These are phyloP conservation scores for Mycena sanguinolenta DNA, from an alignment of 768 basidiomycete genomes.

Conservation along the genomic window DNA sequence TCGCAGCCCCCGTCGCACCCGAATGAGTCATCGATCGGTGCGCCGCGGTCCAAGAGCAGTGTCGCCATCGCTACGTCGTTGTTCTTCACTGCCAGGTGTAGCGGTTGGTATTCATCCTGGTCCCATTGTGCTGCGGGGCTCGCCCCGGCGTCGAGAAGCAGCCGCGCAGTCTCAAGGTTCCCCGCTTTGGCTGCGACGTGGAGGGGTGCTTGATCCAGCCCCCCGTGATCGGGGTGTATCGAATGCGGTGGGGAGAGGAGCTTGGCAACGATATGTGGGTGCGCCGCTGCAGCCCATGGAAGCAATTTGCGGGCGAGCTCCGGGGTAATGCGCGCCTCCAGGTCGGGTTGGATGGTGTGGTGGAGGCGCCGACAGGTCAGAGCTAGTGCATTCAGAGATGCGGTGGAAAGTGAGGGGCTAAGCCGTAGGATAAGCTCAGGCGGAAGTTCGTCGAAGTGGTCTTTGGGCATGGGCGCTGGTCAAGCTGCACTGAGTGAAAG, in stretches of 20 bases:
- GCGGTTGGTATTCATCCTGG: too few relatives aligned
- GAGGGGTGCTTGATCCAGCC: not conserved
- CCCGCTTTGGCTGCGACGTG: conserved; percentile 7
- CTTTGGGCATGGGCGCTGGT: not conserved
- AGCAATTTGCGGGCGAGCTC: not conserved
- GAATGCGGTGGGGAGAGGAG: too few relatives aligned
- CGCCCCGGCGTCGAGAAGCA: too few relatives aligned
- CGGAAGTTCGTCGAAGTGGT: not conserved
- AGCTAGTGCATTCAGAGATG: not conserved
- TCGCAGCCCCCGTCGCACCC: too few relatives aligned
- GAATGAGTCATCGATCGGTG: too few relatives aligned
- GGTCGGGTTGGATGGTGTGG: not conserved
- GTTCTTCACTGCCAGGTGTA: too few relatives aligned
- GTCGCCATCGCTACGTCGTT: not conserved
- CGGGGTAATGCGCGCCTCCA: not conserved
- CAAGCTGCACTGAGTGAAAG: too few relatives aligned
- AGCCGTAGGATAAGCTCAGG: not conserved
- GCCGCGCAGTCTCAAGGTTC: too few relatives aligned
- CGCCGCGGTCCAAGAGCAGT: too few relatives aligned
- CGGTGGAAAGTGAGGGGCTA: not conserved
- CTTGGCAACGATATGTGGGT: conserved; percentile 12
- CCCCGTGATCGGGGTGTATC: not conserved
- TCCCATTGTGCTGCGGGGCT: too few relatives aligned
- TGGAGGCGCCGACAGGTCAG: not conserved
- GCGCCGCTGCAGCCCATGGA: conserved; percentile 4